phyloP scores from a whole-genome alignment of 176 grass and related monocot species.

The Guadua angustifolia region DNA sequence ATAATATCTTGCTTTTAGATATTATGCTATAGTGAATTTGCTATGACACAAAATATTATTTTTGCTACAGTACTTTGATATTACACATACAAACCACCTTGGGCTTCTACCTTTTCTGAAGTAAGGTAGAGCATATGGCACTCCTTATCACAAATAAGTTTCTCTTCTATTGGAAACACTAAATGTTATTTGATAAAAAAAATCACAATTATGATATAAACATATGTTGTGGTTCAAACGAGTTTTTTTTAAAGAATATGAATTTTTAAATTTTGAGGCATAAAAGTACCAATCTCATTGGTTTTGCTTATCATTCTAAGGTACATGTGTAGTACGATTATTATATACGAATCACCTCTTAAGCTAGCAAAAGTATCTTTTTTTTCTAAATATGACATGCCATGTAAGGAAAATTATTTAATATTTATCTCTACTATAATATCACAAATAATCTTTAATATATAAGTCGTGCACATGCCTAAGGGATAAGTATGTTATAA shows the following conservation, averaged over 20 bases:
- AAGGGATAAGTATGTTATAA: background rate
- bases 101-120: background rate
- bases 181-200: background rate
- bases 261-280: background rate
- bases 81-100: background rate
- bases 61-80: background rate
- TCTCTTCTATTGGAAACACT: background rate
- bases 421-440: background rate
- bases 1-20: background rate
- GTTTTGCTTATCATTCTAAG: background rate
- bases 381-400: background rate
- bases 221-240: background rate
- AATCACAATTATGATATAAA: background rate
- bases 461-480: rapidly evolving
- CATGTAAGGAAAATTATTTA: rapidly evolving
- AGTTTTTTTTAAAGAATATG: background rate
- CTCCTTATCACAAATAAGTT: background rate
- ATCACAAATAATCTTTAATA: background rate
- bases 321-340: background rate
- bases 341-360: background rate
- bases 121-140: background rate
- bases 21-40: background rate
- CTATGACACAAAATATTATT: background rate
- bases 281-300: background rate
- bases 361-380: background rate